Percentiles rank a stretch among this genome's conserved stretches.
Conservation (phyloP, 768 basidiomycete species). For the Exidia glandulosa region DNA sequence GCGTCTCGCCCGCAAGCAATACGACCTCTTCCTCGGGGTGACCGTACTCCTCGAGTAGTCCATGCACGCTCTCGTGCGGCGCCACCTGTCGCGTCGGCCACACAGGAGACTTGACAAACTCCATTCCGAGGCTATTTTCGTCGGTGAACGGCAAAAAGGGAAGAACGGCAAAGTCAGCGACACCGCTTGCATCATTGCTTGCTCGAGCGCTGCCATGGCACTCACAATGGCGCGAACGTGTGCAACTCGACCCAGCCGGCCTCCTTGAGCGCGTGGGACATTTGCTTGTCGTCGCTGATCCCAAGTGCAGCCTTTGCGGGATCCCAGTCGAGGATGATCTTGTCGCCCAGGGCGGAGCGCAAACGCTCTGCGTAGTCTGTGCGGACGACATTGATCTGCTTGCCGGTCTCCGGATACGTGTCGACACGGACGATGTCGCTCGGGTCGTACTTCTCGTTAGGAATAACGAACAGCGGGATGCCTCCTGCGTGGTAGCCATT, state of each 20-base stretch:
- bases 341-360: constrained; percentile 12
- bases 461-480: constrained; percentile 23
- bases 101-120: constrained; percentile 31
- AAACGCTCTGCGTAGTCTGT: constrained; percentile 12
- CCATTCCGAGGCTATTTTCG: constrained; percentile 28
- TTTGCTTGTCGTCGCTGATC: constrained; percentile 14
- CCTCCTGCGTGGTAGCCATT: constrained; percentile 20
- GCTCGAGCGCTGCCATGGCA: constrained; percentile 5
- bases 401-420: constrained; percentile 14
- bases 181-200: background rate
- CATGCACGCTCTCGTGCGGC: constrained; percentile 25
- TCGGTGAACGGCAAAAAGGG: background rate
- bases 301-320: constrained; percentile 17
- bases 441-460: constrained; percentile 32
- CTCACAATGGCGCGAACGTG: constrained; percentile 32
- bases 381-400: constrained; percentile 12
- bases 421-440: constrained; percentile 26
- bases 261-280: constrained; percentile 22
- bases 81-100: constrained; percentile 26
- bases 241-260: constrained; percentile 32
- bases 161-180: background rate
- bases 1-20: constrained; percentile 19
- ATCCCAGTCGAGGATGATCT: constrained; percentile 18
- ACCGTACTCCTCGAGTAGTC: constrained; percentile 29
- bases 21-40: constrained; percentile 25